Base-by-base conservation (phyloP, 2,329 filamentous ascomycete genomes). In the Berkeleyomyces basicola region DNA sequence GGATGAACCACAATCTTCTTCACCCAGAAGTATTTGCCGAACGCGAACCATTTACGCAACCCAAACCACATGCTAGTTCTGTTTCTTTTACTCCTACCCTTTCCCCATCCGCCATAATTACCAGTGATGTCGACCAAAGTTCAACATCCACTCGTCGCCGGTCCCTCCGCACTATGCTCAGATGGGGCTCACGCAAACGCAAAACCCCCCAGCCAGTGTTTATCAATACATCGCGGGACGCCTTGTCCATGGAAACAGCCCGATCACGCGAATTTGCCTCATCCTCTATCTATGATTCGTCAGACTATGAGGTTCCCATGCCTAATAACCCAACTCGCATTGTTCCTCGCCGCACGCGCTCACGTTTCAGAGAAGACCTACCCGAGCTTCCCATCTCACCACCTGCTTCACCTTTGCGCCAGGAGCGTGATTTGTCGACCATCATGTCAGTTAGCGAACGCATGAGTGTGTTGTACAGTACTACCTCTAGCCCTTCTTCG, bases 351-450 rank as follows among this genome's bases (percentile, higher is more conserved):
- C 83, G 91, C 63, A 93, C 90, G 3, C 85, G 88, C 73, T 96
- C 91, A 44, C 91, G 89, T 63, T 97, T 97, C 75, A 82, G 88
- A 58, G 92, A 97, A 74, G 90, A 96, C 69, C 79, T 96, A 10
- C 91, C 90, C 3, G 92, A 96, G 70, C 80, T 90, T 60, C 87
- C 89, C 1, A 73, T 91, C 10, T 93, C 90, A n/a, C 89, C 90
- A 7, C 88, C 90, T 7, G 86, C 89, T 66, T 95, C 90, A 11
- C 65, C 67, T 23, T 64, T 64, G 11, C 60, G 62, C 57, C 64
- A 64, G 4, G 60, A 64, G 16, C 58, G 58, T 5, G 60, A 65
- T 39, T 16, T 65, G 40, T 65, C 63, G 23, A 65, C 63, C 9
- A 64, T 64, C 39, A 61, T 58, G 59, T 64, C 63, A 33, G 63